Evolutionary conservation across 306 rosid genomes (phyloP).

Genomic region (Clitoria ternatea): DNA sequence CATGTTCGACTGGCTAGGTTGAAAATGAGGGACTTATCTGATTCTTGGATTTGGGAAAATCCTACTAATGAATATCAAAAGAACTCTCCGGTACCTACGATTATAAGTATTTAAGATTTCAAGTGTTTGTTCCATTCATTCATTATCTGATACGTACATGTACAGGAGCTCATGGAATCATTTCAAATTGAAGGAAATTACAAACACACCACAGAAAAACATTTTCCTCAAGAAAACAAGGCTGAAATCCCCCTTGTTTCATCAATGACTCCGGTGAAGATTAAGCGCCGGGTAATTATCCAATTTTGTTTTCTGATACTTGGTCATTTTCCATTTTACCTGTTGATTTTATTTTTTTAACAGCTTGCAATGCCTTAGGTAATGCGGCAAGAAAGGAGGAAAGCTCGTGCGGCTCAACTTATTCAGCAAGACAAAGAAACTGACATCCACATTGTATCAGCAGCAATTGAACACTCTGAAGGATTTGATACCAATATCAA

Average conservation of each 20-base stretch:
- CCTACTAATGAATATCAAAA: conserved; percentile 48
- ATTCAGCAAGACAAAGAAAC: conserved; percentile 60
- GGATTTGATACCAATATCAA: conserved; percentile 51
- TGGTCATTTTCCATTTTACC: not conserved
- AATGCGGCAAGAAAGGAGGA: conserved; percentile 78
- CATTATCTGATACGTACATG: conserved; percentile 16
- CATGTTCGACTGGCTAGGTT: conserved; percentile 62
- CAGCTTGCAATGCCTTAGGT: conserved; percentile 43
- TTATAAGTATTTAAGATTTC: too few relatives aligned
- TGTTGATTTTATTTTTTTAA: conserved; percentile 22
- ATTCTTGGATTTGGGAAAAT: conserved; percentile 92
- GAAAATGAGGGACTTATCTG: conserved; percentile 72
- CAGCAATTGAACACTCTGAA: conserved; percentile 68
- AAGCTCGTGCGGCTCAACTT: conserved; percentile 61
- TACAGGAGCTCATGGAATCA: conserved; percentile 48
- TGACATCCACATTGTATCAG: conserved; percentile 52
- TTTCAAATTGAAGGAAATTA: conserved; percentile 40
- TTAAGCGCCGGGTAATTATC: conserved; percentile 68
- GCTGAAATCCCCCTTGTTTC: conserved; percentile 34
- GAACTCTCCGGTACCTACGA: conserved; percentile 54
- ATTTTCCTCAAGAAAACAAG: conserved; percentile 47
- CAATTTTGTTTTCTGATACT: conserved; percentile 18
- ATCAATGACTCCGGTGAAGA: conserved; percentile 74
- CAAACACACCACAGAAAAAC: conserved; percentile 37
- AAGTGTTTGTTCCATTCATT: too few relatives aligned